Conservation (phyloP, 1,139 yeast species). For the Diutina neorugosa region DNA sequence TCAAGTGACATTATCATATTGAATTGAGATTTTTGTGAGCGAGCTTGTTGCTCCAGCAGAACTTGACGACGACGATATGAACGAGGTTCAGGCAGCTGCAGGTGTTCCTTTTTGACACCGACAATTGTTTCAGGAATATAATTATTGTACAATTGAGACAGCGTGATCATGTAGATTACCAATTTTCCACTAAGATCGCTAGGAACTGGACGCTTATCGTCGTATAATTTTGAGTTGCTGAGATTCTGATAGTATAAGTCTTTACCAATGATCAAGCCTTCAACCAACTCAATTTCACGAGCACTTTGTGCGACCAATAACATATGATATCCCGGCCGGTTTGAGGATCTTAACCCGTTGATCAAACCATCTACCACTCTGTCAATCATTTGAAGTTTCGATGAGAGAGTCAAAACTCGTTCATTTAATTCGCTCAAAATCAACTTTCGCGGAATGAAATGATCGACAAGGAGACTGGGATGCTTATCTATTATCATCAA, state of each 20-base stretch:
- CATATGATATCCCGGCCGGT: constrained; percentile 15
- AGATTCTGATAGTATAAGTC: constrained; percentile 43
- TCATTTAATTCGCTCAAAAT: constrained; percentile 53
- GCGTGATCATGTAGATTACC: constrained; percentile 17
- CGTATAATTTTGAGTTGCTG: constrained; percentile 48
- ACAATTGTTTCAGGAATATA: constrained; percentile 16
- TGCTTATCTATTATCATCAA: constrained; percentile 42
- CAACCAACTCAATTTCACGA: constrained; percentile 60
- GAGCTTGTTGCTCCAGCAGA: neutral
- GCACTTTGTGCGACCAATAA: constrained; percentile 49
- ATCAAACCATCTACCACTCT: constrained; percentile 29
- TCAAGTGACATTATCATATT: constrained; percentile 51
- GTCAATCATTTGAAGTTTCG: constrained; percentile 46
- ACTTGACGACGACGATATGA: neutral
- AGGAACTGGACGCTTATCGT: constrained; percentile 14
- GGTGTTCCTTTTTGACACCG: neutral
- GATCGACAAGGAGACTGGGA: constrained; percentile 61
- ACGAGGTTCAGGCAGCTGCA: neutral
- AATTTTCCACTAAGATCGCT: neutral
- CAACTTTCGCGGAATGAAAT: constrained; percentile 59
- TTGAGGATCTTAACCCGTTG: constrained; percentile 6
- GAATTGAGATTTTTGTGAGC: constrained; percentile 11
- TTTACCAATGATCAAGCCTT: constrained; percentile 56
- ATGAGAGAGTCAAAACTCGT: constrained; percentile 39
- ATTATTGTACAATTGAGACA: constrained; percentile 28